A percentile compares a stretch with the other conserved stretches of the same genome.
Conservation (phyloP, 1,284 basidiomycete genomes). For the Cutaneotrichosporon sp. region DNA sequence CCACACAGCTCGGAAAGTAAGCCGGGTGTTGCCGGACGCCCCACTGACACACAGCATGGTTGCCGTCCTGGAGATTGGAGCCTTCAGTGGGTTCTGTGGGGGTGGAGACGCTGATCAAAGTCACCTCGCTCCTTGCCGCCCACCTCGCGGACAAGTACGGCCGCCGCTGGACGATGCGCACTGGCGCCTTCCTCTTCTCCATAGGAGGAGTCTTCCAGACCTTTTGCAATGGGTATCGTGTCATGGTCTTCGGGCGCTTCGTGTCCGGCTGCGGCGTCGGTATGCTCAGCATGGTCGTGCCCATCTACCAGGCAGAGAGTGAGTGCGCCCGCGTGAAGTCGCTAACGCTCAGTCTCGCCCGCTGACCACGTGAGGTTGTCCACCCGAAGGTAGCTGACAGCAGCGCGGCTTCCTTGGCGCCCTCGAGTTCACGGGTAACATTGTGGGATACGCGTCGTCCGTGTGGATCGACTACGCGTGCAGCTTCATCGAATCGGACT, state of each 20-base stretch:
- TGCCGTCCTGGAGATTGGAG: conserved; percentile 87
- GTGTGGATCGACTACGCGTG: conserved; percentile 97
- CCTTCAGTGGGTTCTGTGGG: conserved; percentile 65
- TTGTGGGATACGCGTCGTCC: conserved; percentile 91
- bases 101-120: conserved; percentile 53
- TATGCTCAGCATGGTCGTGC: conserved; percentile 90
- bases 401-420: conserved; percentile 82
- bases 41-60: conserved; percentile 77
- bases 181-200: conserved; percentile 84
- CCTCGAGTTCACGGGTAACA: conserved; percentile 95
- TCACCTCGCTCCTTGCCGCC: conserved; percentile 87
- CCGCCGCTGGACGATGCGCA: conserved; percentile 80
- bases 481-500: conserved; percentile 79
- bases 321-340: conserved; percentile 1
- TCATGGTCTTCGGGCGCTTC: conserved; percentile 86
- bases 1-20: conserved; percentile 57
- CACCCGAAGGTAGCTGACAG: conserved; percentile 24
- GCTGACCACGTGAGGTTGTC: conserved; percentile 86
- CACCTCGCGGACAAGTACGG: conserved; percentile 84
- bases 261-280: conserved; percentile 93
- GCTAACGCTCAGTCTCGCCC: conserved; percentile 81
- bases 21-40: conserved; percentile 6
- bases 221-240: conserved; percentile 75
- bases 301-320: conserved; percentile 71
- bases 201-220: conserved; percentile 89